Evolutionary conservation across 78 protist genomes (phyloP), one percentile per base, ranked within the genome.

Genomic region (Speleostelium caveatum): DNA sequence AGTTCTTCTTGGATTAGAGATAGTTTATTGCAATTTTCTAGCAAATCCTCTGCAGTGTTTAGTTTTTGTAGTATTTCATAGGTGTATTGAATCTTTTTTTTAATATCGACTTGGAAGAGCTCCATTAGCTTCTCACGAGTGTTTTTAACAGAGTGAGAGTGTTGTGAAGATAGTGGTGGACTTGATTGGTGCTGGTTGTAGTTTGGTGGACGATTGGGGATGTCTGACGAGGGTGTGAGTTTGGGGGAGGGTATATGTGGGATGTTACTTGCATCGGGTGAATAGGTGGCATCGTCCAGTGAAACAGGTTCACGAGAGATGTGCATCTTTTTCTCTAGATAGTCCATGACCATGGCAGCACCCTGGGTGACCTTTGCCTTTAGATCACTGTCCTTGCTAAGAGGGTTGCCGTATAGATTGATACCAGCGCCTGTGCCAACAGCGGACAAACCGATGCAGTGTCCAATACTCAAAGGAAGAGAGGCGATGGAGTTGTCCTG

Each of bases 391-490:
- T 72, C 39, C 2, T 72, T 45, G 1, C 33, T 22, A 21, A 67
- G 24, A 32, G 91, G 79, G 38, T 83, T 83, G 30, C 91, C 77
- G 8, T 67, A 49, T 24, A 83, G 10, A 14, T 41, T 55, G 30
- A 83, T 33, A 16, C 66, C 65, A 6, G n/a, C 19, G 16, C 33
- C 10, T 1, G 30, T 22, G 16, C 42, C 12, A 1, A n/a, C 22
- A 22, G 12, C 24, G 17, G 35, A 45, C 6, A 74, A 26, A 1
- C 74, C 91, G 10, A 65, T 10, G 28, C 91, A 83, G n/a, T 69
- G 28, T 0, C 91, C 91, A 63, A 92, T 63, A 16, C 86, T 68
- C 1, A 92, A 12, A 35, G 95, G 95, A 2, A 92, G 39, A n/a
- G 38, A 39, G 6, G 36, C 0, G 8, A 92, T 41, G 5, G n/a